phyloP scores from a whole-genome alignment of 1,284 basidiomycete genomes.

The Paramarasmius palmivorus region DNA sequence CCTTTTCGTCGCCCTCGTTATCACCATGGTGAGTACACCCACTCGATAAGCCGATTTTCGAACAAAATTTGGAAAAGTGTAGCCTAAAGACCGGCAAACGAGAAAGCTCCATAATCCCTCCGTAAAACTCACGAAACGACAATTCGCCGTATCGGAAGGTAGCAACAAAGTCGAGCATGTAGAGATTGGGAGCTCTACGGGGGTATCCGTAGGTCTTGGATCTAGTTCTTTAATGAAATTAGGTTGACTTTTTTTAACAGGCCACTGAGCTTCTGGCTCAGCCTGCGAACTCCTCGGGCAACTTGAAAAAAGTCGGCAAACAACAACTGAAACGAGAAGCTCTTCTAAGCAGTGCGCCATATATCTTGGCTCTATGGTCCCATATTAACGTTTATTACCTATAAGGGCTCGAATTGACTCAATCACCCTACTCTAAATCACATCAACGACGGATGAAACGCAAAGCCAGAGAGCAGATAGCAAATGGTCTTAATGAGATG shows the following conservation, averaged over 20 bases:
- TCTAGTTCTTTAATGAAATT: background rate
- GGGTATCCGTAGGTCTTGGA: conserved; percentile 36
- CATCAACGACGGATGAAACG: conserved; percentile 71
- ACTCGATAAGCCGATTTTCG: no score
- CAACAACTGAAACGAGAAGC: conserved; percentile 64
- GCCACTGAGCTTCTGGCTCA: conserved; percentile 43
- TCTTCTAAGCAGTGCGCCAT: conserved; percentile 60
- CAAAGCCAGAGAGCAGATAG: conserved; percentile 70
- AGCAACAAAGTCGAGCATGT: conserved; percentile 47
- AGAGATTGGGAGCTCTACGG: conserved; percentile 39
- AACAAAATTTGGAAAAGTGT: no score
- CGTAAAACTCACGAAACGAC: conserved; percentile 48
- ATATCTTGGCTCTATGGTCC: conserved; percentile 5
- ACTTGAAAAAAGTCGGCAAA: conserved; percentile 75
- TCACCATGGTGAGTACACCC: conserved; percentile 1
- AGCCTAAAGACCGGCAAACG: conserved; percentile 62
- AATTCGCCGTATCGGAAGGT: conserved; percentile 46
- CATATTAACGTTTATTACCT: background rate
- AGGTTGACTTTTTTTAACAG: conserved; percentile 28
- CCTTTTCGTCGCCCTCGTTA: background rate
- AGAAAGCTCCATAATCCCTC: conserved; percentile 52
- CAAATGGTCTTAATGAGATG: conserved; percentile 60
- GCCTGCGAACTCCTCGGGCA: conserved; percentile 24
- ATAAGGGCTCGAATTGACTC: conserved; percentile 55
- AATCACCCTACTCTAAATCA: conserved; percentile 72